Percentiles rank a stretch among this genome's conserved stretches.
Evolutionary conservation across 83 land plant species (phyloP).

Genomic region (Isoetes engelmannii): DNA sequence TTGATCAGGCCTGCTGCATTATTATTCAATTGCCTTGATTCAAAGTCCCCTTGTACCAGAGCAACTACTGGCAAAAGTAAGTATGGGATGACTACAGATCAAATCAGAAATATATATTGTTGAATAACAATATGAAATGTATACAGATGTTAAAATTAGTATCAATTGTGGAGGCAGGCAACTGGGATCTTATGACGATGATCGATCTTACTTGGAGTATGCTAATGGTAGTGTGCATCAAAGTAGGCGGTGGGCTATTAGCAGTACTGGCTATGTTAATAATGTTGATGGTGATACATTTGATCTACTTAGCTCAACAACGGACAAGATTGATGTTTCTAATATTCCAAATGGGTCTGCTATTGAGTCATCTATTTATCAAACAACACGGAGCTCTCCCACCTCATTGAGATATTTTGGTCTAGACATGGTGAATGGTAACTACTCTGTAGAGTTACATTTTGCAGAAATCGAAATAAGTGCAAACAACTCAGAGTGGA

Average conservation of each 20-base stretch:
- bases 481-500: conserved; percentile 22
- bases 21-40: not conserved
- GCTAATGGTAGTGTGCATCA: not conserved
- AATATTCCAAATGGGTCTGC: conserved; percentile 10
- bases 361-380: conserved; percentile 25
- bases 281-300: not conserved
- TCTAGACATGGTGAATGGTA: conserved; percentile 30
- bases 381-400: conserved; percentile 33
- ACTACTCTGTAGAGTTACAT: conserved; percentile 33
- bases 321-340: conserved; percentile 4
- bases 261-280: conserved; percentile 5
- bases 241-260: not conserved
- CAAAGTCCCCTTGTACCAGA: not conserved
- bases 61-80: conserved; percentile 4
- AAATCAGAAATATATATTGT: not conserved
- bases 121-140: not conserved
- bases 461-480: conserved; percentile 37
- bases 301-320: not conserved
- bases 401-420: conserved; percentile 40
- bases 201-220: not conserved
- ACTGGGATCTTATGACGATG: not conserved
- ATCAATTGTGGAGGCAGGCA: not conserved
- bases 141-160: not conserved
- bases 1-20: not conserved
- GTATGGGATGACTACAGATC: not conserved